These are phyloP conservation scores for Bremia lactucae DNA, from an alignment of 352 stramenopile species.

Conservation along the genomic window DNA sequence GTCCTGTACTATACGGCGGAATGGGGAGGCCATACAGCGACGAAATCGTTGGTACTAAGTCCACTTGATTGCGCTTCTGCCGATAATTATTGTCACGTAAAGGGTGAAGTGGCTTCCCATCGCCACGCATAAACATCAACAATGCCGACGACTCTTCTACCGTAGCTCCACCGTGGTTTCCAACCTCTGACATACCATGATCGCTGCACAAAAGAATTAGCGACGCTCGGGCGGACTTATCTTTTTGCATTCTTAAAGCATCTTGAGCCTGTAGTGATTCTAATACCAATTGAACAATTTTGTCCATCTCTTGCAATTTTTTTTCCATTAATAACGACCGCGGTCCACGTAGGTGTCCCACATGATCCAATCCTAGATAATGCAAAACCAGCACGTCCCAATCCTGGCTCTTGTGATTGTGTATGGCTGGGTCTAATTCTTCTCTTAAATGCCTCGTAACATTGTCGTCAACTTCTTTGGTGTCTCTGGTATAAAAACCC, in stretches of 20 bases:
- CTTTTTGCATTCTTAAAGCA: slow-evolving; percentile 10
- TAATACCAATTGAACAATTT: slow-evolving; percentile 46
- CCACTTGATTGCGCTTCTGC: slow-evolving; percentile 46
- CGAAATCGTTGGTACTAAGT: slow-evolving; percentile 78
- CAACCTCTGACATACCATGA: slow-evolving; percentile 84
- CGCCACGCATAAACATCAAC: slow-evolving; percentile 59
- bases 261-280: slow-evolving; percentile 55
- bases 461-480: slow-evolving; percentile 77
- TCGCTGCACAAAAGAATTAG: slow-evolving; percentile 80
- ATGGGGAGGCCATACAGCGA: slow-evolving; percentile 62
- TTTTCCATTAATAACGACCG: slow-evolving; percentile 62
- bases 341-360: slow-evolving; percentile 73
- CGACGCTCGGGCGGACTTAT: slow-evolving; percentile 27
- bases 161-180: slow-evolving; percentile 79
- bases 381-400: slow-evolving; percentile 84
- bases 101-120: slow-evolving; percentile 18
- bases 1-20: slow-evolving; percentile 48
- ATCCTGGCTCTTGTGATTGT: slow-evolving; percentile 46
- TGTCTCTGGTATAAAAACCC: slow-evolving; percentile 84
- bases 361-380: slow-evolving; percentile 82
- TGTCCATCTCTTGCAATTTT: slow-evolving; percentile 83
- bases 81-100: slow-evolving; percentile 1
- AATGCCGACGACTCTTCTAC: slow-evolving; percentile 77
- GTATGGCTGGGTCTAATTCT: slow-evolving; percentile 73
- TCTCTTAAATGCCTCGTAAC: slow-evolving; percentile 75